phyloP scores from a whole-genome alignment of 768 basidiomycete species.

The Cystobasidium tubakii region DNA sequence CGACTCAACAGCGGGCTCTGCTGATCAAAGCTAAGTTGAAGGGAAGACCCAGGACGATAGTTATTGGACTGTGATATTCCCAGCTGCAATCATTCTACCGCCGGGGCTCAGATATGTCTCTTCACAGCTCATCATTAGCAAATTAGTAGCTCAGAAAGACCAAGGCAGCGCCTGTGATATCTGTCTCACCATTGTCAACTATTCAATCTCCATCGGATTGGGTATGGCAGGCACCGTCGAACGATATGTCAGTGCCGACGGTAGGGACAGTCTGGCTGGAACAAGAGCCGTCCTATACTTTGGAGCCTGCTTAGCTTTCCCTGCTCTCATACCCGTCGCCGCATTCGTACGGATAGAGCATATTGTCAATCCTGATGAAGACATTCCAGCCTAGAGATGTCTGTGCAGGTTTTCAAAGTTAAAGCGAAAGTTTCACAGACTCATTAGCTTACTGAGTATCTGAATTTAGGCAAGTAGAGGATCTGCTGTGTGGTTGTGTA shows the following conservation, averaged over 20 bases:
- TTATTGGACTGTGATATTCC: constrained; percentile 16
- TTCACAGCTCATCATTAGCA: neutral
- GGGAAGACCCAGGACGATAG: neutral
- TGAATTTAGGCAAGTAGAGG: no score
- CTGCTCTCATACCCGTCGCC: constrained; percentile 1
- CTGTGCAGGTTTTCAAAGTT: no score
- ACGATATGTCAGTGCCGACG: neutral
- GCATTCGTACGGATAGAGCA: constrained; percentile 3
- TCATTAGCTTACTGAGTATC: no score
- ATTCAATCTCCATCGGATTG: neutral
- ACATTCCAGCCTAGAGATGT: neutral
- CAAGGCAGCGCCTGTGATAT: constrained; percentile 12
- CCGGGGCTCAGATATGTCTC: neutral
- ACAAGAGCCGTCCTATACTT: constrained; percentile 12
- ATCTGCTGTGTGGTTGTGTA: no score
- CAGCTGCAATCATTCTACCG: constrained; percentile 1
- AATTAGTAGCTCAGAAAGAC: neutral
- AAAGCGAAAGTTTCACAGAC: no score
- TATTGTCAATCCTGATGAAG: neutral
- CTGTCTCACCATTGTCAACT: constrained; percentile 24
- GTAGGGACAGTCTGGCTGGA: neutral
- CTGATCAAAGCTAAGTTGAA: no score
- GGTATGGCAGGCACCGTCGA: constrained; percentile 11
- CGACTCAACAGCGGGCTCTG: no score
- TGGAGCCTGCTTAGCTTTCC: constrained; percentile 4